Percentiles rank a stretch among this genome's conserved stretches.
phyloP scores from a whole-genome alignment of 1,284 basidiomycete genomes.

The Apiotrichum brassicae region DNA sequence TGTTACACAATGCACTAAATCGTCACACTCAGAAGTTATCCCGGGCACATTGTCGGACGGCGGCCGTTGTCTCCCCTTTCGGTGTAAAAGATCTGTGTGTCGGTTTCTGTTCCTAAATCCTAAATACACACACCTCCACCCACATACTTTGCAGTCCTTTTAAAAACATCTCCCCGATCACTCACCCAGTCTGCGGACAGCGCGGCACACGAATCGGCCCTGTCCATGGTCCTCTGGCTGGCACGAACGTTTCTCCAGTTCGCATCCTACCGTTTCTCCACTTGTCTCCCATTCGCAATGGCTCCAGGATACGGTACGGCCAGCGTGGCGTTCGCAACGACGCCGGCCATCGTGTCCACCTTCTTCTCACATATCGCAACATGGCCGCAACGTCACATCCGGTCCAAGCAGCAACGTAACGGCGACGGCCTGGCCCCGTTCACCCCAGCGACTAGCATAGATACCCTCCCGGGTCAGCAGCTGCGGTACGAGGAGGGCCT shows the following conservation, averaged over 20 bases:
- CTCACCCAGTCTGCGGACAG: too few relatives aligned
- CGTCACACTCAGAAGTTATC: too few relatives aligned
- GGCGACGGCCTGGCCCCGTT: background rate
- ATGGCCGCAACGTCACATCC: conserved; percentile 18
- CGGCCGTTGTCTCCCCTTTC: too few relatives aligned
- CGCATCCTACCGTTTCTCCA: background rate
- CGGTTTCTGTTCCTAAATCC: too few relatives aligned
- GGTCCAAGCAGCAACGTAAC: background rate
- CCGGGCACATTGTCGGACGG: too few relatives aligned
- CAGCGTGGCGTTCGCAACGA: conserved; percentile 35
- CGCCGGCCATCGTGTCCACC: conserved; percentile 41
- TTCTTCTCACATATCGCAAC: conserved; percentile 37
- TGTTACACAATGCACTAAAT: too few relatives aligned
- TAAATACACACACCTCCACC: too few relatives aligned
- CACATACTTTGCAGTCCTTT: too few relatives aligned
- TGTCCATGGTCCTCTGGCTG: background rate
- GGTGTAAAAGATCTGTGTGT: too few relatives aligned
- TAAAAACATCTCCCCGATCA: too few relatives aligned
- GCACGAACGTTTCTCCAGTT: background rate
- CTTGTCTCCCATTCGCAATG: conserved; percentile 1
- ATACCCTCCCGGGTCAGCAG: conserved; percentile 31
- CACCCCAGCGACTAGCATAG: conserved; percentile 3
- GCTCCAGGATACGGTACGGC: conserved; percentile 1
- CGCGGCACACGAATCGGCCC: too few relatives aligned
- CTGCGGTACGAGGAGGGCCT: conserved; percentile 44